Conservation (phyloP, 352 stramenopile genomes). For the Globisporangium ultimum region DNA sequence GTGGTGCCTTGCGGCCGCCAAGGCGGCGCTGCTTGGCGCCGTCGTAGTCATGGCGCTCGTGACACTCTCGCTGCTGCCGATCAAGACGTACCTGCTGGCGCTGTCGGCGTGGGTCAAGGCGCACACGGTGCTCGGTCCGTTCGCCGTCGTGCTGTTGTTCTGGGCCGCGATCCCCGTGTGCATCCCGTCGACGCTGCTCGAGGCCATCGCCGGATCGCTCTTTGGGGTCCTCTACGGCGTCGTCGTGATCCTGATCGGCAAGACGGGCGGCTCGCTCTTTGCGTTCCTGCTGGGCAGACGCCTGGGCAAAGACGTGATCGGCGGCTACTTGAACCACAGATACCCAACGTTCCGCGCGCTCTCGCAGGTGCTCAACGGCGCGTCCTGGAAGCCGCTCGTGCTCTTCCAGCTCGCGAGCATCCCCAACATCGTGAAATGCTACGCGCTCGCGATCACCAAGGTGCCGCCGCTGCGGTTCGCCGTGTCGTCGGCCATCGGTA, state of each 20-base stretch:
- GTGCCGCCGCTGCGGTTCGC: constrained; percentile 53
- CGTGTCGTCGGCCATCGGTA: constrained; percentile 51
- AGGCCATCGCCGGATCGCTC: constrained; percentile 61
- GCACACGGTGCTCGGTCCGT: constrained; percentile 46
- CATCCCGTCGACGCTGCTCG: constrained; percentile 58
- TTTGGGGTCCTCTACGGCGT: constrained; percentile 55
- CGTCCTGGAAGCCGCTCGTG: constrained; percentile 73
- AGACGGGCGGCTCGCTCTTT: constrained; percentile 63
- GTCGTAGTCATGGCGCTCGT: constrained; percentile 5
- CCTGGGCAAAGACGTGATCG: constrained; percentile 57
- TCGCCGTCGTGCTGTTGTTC: constrained; percentile 50
- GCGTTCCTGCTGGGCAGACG: constrained; percentile 56
- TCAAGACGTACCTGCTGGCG: constrained; percentile 39
- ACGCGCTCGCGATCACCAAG: constrained; percentile 72
- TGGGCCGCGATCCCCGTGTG: constrained; percentile 68
- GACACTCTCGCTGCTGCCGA: constrained; percentile 39
- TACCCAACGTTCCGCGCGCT: constrained; percentile 74
- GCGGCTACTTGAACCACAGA: constrained; percentile 50
- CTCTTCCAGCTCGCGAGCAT: constrained; percentile 78
- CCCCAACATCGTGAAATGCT: constrained; percentile 78
- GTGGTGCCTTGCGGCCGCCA: background rate
- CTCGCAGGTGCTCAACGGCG: constrained; percentile 53
- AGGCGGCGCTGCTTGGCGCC: constrained; percentile 1
- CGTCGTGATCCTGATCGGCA: constrained; percentile 60
- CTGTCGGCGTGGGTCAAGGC: constrained; percentile 45